Evolutionary conservation across 176 grass and related monocot species (phyloP), one percentile per base, ranked within the genome.

Genomic region (Ampelocalamus luodianensis): DNA sequence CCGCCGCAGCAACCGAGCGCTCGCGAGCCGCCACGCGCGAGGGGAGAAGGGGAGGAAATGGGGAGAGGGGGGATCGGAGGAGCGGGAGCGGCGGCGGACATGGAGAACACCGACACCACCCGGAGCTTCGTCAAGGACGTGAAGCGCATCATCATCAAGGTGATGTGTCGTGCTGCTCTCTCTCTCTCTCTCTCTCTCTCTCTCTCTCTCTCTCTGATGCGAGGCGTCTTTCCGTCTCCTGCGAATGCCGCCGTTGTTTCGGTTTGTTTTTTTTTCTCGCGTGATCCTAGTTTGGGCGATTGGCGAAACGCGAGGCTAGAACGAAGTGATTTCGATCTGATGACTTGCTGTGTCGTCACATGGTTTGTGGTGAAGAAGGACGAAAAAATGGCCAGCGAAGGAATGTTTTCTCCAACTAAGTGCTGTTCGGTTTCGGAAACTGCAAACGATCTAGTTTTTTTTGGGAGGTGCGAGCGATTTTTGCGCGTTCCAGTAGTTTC

Each of bases 61-160:
- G 89, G 89, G 73, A 74, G 89, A 15, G 84, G 84, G 43, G 89
- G 89, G 79, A 87, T 90, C 89, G 84, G 84, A 23, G 71, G 49
- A 9, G 83, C 40, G 64, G 71, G 45, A 5, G 64, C 22, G 44
- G 78, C 76, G 50, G 83, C 66, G 34, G 78, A n/a, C 87, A 61
- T 91, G 65, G 89, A 89, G 72, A 82, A 85, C 69, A 90, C 87
- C 88, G 93, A 99, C 85, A 60, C 90, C 9, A 73, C 83, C 69
- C 56, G 97, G 29, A 39, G 9, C 49, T 99, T 99, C 87, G 71
- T 96, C 44, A 92, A 64, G 56, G 86, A 91, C 62, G 97, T 99
- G 14, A 92, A 88, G 79, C 91, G 97, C 39, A 61, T 99, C 72
- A 29, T 99, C 76, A 81, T 99, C 46, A 99, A 99, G 89, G 97